Base-by-base conservation (phyloP, 768 basidiomycete species). In the Tubosaeta sp. region DNA sequence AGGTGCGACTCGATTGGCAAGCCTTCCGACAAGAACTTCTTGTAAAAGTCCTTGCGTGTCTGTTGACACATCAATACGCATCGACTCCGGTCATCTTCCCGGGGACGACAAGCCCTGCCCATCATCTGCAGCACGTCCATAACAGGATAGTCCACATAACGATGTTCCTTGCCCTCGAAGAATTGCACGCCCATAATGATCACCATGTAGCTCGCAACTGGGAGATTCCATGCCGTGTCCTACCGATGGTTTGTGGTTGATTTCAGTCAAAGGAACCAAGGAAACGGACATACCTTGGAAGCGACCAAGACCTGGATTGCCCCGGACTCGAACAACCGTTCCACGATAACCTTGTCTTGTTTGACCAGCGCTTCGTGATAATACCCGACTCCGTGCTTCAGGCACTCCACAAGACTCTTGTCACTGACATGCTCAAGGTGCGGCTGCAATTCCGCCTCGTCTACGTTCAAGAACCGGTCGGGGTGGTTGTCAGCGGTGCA, bases 121-220 rank as follows among this genome's bases (percentile, higher is more conserved):
- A 98, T 95, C 95, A 99, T 98, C 66, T 98, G 97, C 2, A 98
- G 80, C 6, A 99, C 90, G 61, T 98, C 95, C 81, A 95, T 95
- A 53, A 99, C 93, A 4, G 95, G 94, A 65, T 98, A 97, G 69
- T 98, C 97, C 58, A 95, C 79, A 59, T 99, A 99, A 42, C 97
- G 89, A 65, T 98, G 97, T 62, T 99, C 97, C 70, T 93, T 91
- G 64, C 95, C 95, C 68, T 98, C 95, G 61, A 89, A 98, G 53
- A 72, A 87, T 65, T 99, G 97, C 1, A 97, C 94, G n/a, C 95
- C 95, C 95, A 98, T 97, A 61, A 99, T 92, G 66, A 99, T 86
- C 39, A 97, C 95, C 92, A 98, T 97, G 70, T 97, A 95, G 53
- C 91, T 86, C 0, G 92, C 83, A 16, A 97, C 84, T 0, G 97